These are phyloP conservation scores for Sporothrix phasma DNA, from an alignment of 2,329 filamentous ascomycete species.

Conservation along the genomic window DNA sequence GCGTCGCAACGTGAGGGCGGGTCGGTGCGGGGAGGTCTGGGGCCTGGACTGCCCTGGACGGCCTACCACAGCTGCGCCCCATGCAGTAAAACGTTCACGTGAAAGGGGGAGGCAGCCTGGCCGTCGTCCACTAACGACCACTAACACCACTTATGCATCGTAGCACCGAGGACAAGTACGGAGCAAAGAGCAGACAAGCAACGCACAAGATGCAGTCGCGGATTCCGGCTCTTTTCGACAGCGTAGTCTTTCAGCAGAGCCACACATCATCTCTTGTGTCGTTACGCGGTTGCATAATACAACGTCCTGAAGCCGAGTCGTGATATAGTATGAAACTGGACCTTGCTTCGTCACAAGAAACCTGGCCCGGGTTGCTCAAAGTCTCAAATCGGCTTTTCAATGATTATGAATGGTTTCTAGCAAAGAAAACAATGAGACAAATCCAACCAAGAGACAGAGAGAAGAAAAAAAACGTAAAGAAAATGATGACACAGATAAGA, in stretches of 20 bases:
- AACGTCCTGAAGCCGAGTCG: too few relatives aligned
- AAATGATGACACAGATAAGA: too few relatives aligned
- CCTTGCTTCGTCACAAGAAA: too few relatives aligned
- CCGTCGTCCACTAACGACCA: not conserved
- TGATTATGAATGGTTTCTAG: too few relatives aligned
- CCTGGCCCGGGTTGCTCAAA: too few relatives aligned
- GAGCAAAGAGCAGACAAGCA: not conserved
- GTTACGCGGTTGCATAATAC: too few relatives aligned
- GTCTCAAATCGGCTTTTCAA: too few relatives aligned
- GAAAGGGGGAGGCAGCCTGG: not conserved
- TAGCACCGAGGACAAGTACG: not conserved
- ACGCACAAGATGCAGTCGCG: not conserved
- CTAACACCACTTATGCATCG: not conserved
- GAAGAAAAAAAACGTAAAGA: too few relatives aligned
- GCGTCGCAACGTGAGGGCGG: not conserved
- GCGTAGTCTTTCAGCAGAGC: not conserved
- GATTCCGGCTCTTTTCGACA: not conserved
- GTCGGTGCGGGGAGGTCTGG: not conserved
- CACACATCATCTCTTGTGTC: not conserved
- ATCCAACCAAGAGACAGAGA: too few relatives aligned
- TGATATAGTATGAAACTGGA: too few relatives aligned
- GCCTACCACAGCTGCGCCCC: not conserved
- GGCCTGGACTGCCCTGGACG: not conserved
- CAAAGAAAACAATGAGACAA: too few relatives aligned
- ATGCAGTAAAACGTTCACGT: not conserved